Percentiles rank a stretch among this genome's conserved stretches.
Evolutionary conservation across 2,329 filamentous ascomycete genomes (phyloP).

Genomic region (Trichoderma lentiforme): DNA sequence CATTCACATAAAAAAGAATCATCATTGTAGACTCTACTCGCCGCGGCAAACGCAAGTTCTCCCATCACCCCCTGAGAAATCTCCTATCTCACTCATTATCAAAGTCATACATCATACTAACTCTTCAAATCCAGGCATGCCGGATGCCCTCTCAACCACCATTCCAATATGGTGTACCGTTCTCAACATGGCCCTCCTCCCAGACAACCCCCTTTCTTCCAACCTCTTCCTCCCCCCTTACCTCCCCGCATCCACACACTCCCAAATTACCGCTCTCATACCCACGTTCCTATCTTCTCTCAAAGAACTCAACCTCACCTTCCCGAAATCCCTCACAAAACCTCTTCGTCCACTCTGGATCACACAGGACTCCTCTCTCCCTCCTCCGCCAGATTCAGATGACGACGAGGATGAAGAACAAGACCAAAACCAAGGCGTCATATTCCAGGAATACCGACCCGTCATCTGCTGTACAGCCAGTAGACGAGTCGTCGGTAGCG

Average conservation of each 20-base stretch:
- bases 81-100: neutral
- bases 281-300: slow-evolving; percentile 53
- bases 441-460: slow-evolving; percentile 62
- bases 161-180: slow-evolving; percentile 92
- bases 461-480: slow-evolving; percentile 86
- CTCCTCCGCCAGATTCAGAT: slow-evolving; percentile 24
- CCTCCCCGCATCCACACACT: slow-evolving; percentile 67
- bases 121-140: slow-evolving; percentile 60
- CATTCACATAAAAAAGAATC: slow-evolving; percentile 43
- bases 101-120: slow-evolving; percentile 17
- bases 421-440: slow-evolving; percentile 12
- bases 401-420: neutral
- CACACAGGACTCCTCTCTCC: slow-evolving; percentile 61
- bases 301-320: slow-evolving; percentile 52
- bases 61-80: neutral
- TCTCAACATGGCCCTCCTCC: slow-evolving; percentile 76
- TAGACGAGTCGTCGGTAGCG: slow-evolving; percentile 63
- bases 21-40: slow-evolving; percentile 92
- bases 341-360: slow-evolving; percentile 79
- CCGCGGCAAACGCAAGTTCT: slow-evolving; percentile 70
- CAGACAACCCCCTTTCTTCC: slow-evolving; percentile 45
- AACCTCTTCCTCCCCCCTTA: slow-evolving; percentile 67
- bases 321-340: slow-evolving; percentile 59
- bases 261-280: slow-evolving; percentile 67
- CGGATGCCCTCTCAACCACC: slow-evolving; percentile 90